phyloP scores from a whole-genome alignment of 257 asterid species.

The Hygrophila difformis region DNA sequence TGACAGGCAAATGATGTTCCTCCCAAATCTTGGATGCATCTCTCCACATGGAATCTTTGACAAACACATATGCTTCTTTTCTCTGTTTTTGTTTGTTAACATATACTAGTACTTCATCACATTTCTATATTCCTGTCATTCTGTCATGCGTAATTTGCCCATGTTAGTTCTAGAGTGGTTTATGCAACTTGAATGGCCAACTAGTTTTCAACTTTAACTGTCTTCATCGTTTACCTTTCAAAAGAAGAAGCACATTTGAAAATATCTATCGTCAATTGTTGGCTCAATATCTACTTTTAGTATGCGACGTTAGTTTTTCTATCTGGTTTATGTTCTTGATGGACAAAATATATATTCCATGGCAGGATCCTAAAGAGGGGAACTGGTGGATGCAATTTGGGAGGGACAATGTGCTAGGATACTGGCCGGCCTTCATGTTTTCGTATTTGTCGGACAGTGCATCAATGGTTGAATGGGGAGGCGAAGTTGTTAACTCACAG shows the following conservation, averaged over 20 bases:
- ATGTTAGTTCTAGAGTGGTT: too few species aligned
- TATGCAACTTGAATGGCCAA: too few species aligned
- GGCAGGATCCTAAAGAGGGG: constrained; percentile 67
- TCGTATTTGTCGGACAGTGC: constrained; percentile 56
- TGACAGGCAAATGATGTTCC: constrained; percentile 15
- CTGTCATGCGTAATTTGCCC: not conserved
- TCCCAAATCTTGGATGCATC: too few species aligned
- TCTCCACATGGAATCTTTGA: too few species aligned
- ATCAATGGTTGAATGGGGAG: constrained; percentile 84
- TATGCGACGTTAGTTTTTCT: too few species aligned
- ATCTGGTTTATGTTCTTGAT: not conserved
- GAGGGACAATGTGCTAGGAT: constrained; percentile 47
- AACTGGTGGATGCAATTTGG: constrained; percentile 92
- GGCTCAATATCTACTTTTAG: too few species aligned
- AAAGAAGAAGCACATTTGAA: too few species aligned
- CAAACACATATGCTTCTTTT: constrained; percentile 19
- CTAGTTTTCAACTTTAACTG: too few species aligned
- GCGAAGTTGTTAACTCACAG: constrained; percentile 71
- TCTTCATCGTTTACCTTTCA: too few species aligned
- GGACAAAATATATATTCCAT: not conserved
- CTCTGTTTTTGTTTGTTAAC: constrained; percentile 19
- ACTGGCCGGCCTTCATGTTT: constrained; percentile 69
- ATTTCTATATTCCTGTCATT: constrained; percentile 24
- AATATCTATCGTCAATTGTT: too few species aligned
- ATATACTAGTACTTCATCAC: constrained; percentile 17